Base-by-base conservation (phyloP, 2,329 filamentous ascomycete species). In the Dactylellina leptospora region DNA sequence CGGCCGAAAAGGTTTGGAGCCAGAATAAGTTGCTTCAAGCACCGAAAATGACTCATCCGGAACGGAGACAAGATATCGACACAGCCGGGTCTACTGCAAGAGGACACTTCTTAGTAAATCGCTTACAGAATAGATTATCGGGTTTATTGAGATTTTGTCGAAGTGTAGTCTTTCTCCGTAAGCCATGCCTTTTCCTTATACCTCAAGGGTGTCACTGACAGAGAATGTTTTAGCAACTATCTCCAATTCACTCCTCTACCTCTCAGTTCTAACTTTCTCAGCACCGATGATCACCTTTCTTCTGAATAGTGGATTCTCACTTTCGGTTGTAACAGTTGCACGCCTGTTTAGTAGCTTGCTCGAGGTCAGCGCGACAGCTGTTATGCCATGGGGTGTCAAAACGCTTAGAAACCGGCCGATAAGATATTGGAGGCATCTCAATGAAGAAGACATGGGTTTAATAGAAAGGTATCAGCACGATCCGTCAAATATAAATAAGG, bases 281-380 rank as follows among this genome's bases (percentile, higher is more conserved):
- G 82, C 82, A 0, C 84, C 84, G 4, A 85, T 86, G 80, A 80
- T 85, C 40, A 86, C 84, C 0, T 86, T 84, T 68, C 78, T 86
- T 2, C 79, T 86, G 2, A 81, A 82, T 36, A 78, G 80, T 2
- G 83, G 83, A 0, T 84, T 84, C 68, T 79, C 84, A 2, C 78
- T 82, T 6, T 76, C 81, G 3, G 82, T 86, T 28, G 68, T 72
- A 22, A 72, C 68, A 3, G 28, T 58, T 22, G 44, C 68, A 54
- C 44, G 85, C 82, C 1, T 75, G 80, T 30, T 81, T 82, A 63
- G 79, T 83, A 33, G 82, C 82, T 4, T 78, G 80, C 16, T 84
- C n/a, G 85, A 86, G 74, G 79, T 86, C 10, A 82, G 80, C 13
- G 84, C 83, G 9, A 86, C 85, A 1, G 81, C 84, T 75, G 78